These are phyloP conservation scores for Fraxinus greggii DNA, from an alignment of 305 asterid species.

Conservation along the genomic window DNA sequence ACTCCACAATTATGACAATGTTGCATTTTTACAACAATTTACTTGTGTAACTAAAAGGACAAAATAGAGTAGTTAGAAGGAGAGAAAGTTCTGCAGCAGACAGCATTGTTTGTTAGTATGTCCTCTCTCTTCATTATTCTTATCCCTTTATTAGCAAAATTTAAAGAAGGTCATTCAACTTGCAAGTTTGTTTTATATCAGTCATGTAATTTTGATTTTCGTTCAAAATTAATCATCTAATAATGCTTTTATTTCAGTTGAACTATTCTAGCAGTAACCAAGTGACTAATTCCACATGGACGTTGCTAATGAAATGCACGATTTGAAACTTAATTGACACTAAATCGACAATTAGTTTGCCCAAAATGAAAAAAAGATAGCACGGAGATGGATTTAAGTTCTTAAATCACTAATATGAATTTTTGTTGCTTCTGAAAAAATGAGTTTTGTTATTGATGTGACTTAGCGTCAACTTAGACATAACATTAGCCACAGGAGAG, in stretches of 20 bases:
- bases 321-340: too few relatives aligned
- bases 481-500: neutral
- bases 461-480: neutral
- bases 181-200: neutral
- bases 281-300: neutral
- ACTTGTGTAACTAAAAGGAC: neutral
- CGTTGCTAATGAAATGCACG: neutral
- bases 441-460: neutral
- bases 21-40: neutral
- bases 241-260: neutral
- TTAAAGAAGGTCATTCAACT: neutral
- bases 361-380: neutral
- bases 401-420: neutral
- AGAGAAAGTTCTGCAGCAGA: neutral
- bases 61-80: neutral
- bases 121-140: neutral
- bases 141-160: conserved; percentile 30
- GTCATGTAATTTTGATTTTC: neutral
- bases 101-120: neutral
- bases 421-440: neutral
- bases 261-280: neutral
- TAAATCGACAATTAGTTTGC: neutral
- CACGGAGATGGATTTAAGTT: neutral
- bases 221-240: neutral
- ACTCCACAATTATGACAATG: neutral